Base-by-base conservation (phyloP, 345 rosid genomes). In the Populus alba region DNA sequence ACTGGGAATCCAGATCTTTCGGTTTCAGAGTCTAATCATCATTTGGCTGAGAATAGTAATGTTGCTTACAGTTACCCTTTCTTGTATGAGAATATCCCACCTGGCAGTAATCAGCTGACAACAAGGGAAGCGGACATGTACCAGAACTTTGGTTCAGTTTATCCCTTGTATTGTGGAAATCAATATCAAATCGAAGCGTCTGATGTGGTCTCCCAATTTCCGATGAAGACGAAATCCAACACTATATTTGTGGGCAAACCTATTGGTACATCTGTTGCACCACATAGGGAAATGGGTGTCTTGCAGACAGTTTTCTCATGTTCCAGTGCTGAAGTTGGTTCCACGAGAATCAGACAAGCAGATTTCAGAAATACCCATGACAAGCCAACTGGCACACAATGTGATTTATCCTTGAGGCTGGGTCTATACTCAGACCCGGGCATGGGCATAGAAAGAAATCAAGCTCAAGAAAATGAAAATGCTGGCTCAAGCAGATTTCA, bases 341-440 rank as follows among this genome's bases (percentile, higher is more conserved):
- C 85, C 35, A 75, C 57, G 74, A 77, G 77, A 66, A 27, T 72
- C 35, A 51, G 66, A 57, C 74, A 80, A 65, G 85, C 75, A 74
- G 83, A 84, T 73, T 57, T 68, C 37, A 61, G 74, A 35, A 77
- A 84, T 57, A 27, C 73, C 22, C 72, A 72, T 45, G 88, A 84
- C 81, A 87, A 70, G 75, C 74, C 83, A 29, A 68, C 80, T 37
- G 88, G 77, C 82, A 78, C 70, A 69, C 85, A 84, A 35, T 94
- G 97, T 66, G 98, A 96, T 88, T 87, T 96, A 59, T 91, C 97
- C 35, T 85, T 96, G 85, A 87, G 97, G 85, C 89, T 96, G 79
- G 94, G 98, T 82, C 82, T 78, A 69, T 85, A 83, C 41, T 82
- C 91, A 55, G 90, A 89, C 59, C 84, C 89, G 3, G 79, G 79